Percentiles rank a stretch among this genome's conserved stretches.
Conservation (phyloP, 2,329 filamentous ascomycete species). For the Diaporthe aspalathi region DNA sequence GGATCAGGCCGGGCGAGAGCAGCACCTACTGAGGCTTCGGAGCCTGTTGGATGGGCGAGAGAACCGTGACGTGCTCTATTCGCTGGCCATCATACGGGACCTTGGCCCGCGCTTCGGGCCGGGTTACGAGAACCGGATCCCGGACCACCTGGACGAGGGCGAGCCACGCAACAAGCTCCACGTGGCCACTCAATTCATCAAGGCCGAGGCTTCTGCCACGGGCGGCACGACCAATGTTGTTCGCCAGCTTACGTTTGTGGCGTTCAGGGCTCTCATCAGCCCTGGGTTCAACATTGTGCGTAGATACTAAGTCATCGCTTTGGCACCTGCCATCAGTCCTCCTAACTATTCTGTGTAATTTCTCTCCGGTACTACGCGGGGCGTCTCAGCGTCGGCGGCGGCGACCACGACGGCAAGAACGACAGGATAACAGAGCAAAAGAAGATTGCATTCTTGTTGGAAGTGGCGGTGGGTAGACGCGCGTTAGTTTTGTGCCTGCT, state of each 20-base stretch:
- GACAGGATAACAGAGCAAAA: too few relatives aligned
- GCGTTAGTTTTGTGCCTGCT: neutral
- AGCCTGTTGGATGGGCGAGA: constrained; percentile 82
- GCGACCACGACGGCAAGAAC: neutral
- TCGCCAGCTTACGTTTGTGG: constrained; percentile 76
- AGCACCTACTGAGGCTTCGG: constrained; percentile 73
- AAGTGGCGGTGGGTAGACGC: neutral
- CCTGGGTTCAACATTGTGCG: constrained; percentile 64
- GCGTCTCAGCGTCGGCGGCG: neutral
- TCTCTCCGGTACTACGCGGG: neutral
- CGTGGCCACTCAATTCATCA: constrained; percentile 77
- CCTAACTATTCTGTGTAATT: neutral
- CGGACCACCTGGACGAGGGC: constrained; percentile 72
- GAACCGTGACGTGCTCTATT: constrained; percentile 91
- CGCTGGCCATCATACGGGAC: constrained; percentile 82
- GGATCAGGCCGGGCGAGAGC: constrained; percentile 73
- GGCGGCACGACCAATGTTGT: constrained; percentile 82
- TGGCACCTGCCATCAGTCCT: neutral
- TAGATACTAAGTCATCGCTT: constrained; percentile 36
- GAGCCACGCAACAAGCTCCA: constrained; percentile 75
- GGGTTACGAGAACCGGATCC: constrained; percentile 66
- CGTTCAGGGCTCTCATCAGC: constrained; percentile 68
- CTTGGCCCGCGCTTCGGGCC: constrained; percentile 74
- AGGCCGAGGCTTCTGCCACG: constrained; percentile 69
- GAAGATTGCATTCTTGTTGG: neutral